These are phyloP conservation scores for Salvia splendens DNA, from an alignment of 257 asterid genomes.

Conservation along the genomic window DNA sequence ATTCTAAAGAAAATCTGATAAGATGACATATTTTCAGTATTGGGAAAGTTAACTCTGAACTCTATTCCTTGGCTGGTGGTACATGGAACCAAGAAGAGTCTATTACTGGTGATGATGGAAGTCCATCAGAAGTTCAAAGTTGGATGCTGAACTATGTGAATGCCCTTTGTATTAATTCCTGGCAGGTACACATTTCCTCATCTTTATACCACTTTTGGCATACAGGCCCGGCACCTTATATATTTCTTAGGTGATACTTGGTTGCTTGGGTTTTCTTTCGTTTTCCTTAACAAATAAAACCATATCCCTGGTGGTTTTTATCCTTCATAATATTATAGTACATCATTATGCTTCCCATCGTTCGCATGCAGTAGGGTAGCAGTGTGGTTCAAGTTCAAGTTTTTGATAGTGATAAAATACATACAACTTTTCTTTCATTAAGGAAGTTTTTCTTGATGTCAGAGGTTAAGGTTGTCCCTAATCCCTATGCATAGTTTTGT, in stretches of 20 bases:
- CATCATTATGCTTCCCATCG: slow-evolving; percentile 5
- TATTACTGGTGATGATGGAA: slow-evolving; percentile 36
- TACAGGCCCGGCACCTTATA: not conserved
- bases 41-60: slow-evolving; percentile 84
- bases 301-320: slow-evolving; percentile 10
- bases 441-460: not conserved
- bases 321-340: not conserved
- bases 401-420: slow-evolving; percentile 3
- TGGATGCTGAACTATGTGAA: slow-evolving; percentile 77
- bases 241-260: not conserved
- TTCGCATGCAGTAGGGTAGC: not conserved
- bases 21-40: slow-evolving; percentile 58
- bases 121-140: slow-evolving; percentile 44
- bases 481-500: slow-evolving; percentile 3
- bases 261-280: slow-evolving; percentile 10
- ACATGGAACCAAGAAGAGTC: slow-evolving; percentile 47
- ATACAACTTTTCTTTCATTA: not conserved
- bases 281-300: slow-evolving; percentile 19
- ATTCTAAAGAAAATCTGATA: slow-evolving; percentile 24
- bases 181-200: slow-evolving; percentile 72
- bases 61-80: slow-evolving; percentile 74
- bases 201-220: slow-evolving; percentile 20
- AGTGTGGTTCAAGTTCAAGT: not conserved
- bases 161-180: slow-evolving; percentile 88
- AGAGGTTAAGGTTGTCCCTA: not conserved